Evolutionary conservation across 768 basidiomycete genomes (phyloP), one percentile per base, ranked within the genome.

Genomic region (Russula olivacea): DNA sequence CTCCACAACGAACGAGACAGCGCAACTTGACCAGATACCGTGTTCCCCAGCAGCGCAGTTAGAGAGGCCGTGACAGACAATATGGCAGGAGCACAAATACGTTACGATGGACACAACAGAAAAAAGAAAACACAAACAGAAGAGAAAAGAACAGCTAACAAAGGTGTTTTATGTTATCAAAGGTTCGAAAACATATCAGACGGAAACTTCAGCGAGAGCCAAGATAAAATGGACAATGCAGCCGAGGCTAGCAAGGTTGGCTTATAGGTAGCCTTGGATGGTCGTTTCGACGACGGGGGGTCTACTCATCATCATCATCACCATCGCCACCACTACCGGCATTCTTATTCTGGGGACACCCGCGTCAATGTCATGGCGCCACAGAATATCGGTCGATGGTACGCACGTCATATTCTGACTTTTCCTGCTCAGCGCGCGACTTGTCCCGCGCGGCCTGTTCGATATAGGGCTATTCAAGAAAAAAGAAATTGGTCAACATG

Each of bases 361-460:
- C 30, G 1, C 19, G 19, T 41, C 19, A 68, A 61, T 28, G 66
- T 55, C 14, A 21, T 1, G 34, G 36, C 15, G 0, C 38, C 17
- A 9, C 15, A 4, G 21, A n/a, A 51, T 1, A 14, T 28, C 8
- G 63, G n/a, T 17, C 3, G 34, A 59, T 48, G 4, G 55, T 55
- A 74, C 78, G 59, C 61, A 81, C 80, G 50, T 79, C 72, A 70
- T 79, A 69, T 4, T 73, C 74, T 53, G 75, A 74, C 74, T 91
- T 91, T 74, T 93, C 91, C 61, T 85, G 81, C 69, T 93, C 93
- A 34, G 91, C 92, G 57, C 95, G 83, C 63, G 78, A 73, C 81
- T 97, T 98, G 77, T 98, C 95, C 59, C 81, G 80, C 45, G 87
- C 84, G 52, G 96, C 95, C 74, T 88, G 84, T 59, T 93, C 89